Evolutionary conservation across 179 eudicot genomes (phyloP), one percentile per base, ranked within the genome.

Genomic region (Vitellaria paradoxa): DNA sequence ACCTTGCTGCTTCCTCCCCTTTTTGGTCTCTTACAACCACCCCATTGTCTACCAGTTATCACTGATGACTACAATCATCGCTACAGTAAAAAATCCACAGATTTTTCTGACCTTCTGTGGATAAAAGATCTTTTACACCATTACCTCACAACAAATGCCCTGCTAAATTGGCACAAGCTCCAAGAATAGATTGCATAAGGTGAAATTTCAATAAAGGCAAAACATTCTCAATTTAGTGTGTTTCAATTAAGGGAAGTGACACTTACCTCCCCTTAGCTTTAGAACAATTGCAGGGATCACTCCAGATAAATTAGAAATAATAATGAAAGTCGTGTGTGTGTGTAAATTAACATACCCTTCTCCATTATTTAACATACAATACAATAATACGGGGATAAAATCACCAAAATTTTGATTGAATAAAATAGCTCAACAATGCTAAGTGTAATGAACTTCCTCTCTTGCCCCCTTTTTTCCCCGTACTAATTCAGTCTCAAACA

Each of bases 81-180:
- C 45, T n/a, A n/a, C n/a, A n/a, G n/a, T n/a, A n/a, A n/a, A n/a
- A n/a, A n/a, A n/a, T n/a, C n/a, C n/a, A n/a, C n/a, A n/a, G n/a
- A n/a, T n/a, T n/a, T n/a, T n/a, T n/a, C n/a, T n/a, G n/a, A n/a
- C n/a, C n/a, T n/a, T n/a, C n/a, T n/a, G 8, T 59, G 24, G 7
- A 59, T 17, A 2, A 18, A 9, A 18, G 11, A 0, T 66, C 70
- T 40, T 49, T 40, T 15, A 66, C 11, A 66, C 49, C 13, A 10
- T 11, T 21, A 40, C 70, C 70, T 40, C 50, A 66, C 63, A 42
- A 49, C 70, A 66, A 66, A 66, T 37, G n/a, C n/a, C n/a, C 23
- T 40, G 70, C 23, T 37, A 18, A 40, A 46, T 40, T 66, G 23
- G 21, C 3, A 4, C 46, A 18, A 50, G 70, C 45, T 20, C 70